Percentiles rank a stretch among this genome's conserved stretches.
Evolutionary conservation across 768 basidiomycete species (phyloP).

Genomic region (Cystobasidium tubakii): DNA sequence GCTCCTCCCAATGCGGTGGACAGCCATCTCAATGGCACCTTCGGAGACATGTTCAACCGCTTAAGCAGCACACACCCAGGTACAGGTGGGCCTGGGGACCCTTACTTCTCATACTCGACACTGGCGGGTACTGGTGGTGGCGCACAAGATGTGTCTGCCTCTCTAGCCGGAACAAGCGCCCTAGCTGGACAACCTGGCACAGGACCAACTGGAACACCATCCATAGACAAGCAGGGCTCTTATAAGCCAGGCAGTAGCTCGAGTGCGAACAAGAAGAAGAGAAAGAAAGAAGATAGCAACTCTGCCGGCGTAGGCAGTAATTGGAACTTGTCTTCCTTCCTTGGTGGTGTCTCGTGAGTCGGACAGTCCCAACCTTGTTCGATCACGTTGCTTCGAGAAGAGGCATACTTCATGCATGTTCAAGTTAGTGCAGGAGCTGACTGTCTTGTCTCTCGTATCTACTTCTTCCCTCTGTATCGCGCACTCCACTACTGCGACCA

Average conservation of each 20-base stretch:
- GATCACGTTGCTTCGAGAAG: too few species aligned
- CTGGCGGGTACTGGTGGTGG: background rate
- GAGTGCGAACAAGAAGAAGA: slow-evolving; percentile 1
- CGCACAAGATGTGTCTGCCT: background rate
- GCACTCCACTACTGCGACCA: background rate
- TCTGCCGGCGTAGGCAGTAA: background rate
- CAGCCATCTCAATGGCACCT: background rate
- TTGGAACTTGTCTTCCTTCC: slow-evolving; percentile 11
- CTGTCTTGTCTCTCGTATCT: background rate
- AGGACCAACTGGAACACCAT: background rate
- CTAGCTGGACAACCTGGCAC: background rate
- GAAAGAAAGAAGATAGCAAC: slow-evolving; percentile 5
- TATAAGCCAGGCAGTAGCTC: background rate
- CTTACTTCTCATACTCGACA: slow-evolving; percentile 1
- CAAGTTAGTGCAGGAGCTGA: background rate
- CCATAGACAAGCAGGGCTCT: background rate
- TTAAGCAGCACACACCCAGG: background rate
- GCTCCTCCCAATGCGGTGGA: background rate
- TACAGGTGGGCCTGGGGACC: background rate
- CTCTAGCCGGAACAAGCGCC: background rate
- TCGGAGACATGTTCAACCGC: background rate
- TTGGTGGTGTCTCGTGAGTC: background rate
- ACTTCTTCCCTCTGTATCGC: background rate
- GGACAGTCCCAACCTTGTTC: background rate
- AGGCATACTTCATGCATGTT: background rate